These are phyloP conservation scores for Pleurotus eryngii DNA, from an alignment of 768 basidiomycete genomes.

Conservation along the genomic window DNA sequence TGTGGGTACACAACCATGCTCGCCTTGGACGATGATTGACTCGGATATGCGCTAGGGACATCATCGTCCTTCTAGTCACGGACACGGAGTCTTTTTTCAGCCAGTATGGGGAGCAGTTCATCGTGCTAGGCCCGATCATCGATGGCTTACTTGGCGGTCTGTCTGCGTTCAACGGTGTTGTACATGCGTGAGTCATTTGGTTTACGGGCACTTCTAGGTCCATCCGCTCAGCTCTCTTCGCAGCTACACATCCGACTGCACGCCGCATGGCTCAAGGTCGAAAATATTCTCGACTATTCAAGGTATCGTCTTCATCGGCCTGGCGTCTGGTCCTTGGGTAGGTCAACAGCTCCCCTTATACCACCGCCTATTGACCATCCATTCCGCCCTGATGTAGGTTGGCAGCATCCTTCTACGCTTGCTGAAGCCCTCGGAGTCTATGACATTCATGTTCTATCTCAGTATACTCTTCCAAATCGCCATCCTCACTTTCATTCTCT, in stretches of 20 bases:
- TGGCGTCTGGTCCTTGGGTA: slow-evolving; percentile 77
- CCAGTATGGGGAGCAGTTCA: slow-evolving; percentile 62
- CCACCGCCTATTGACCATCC: neutral
- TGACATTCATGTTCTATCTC: slow-evolving; percentile 44
- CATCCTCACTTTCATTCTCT: slow-evolving; percentile 36
- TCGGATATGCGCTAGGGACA: slow-evolving; percentile 50
- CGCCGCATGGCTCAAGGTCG: slow-evolving; percentile 49
- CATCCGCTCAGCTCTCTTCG: slow-evolving; percentile 19
- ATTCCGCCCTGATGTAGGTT: slow-evolving; percentile 23
- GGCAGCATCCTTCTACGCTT: slow-evolving; percentile 51
- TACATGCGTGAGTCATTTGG: slow-evolving; percentile 61
- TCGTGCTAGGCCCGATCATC: slow-evolving; percentile 73
- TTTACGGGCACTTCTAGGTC: slow-evolving; percentile 30
- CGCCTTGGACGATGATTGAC: neutral
- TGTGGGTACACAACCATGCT: slow-evolving; percentile 43
- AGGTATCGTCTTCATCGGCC: slow-evolving; percentile 74
- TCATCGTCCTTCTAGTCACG: slow-evolving; percentile 77
- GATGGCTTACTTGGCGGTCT: slow-evolving; percentile 80
- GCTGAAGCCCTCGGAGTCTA: slow-evolving; percentile 44
- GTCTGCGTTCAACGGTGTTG: slow-evolving; percentile 59
- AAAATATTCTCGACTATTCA: slow-evolving; percentile 61
- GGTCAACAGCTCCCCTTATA: slow-evolving; percentile 29
- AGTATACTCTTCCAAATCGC: slow-evolving; percentile 35
- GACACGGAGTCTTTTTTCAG: slow-evolving; percentile 44
- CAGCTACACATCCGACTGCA: slow-evolving; percentile 55